A percentile compares a stretch with the other conserved stretches of the same genome.
Evolutionary conservation across 176 grass and related monocot species (phyloP).

Genomic region (Chloris gayana): DNA sequence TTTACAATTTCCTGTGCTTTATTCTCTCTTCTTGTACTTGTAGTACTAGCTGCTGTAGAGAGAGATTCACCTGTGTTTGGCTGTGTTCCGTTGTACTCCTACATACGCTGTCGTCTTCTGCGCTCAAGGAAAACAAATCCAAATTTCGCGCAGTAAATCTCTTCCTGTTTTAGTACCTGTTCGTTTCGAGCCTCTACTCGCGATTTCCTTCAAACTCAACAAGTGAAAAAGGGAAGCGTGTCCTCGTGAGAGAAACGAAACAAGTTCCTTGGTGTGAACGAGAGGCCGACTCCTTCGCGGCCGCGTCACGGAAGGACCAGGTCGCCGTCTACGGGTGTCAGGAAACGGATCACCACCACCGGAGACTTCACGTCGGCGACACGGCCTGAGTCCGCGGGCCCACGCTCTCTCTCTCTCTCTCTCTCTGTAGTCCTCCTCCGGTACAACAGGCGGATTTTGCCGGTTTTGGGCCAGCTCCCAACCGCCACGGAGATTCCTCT

Average conservation of each 20-base stretch:
- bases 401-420: no score
- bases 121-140: not conserved
- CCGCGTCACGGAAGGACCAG: no score
- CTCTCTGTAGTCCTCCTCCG: no score
- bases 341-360: not conserved
- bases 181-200: no score
- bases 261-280: no score
- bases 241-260: no score
- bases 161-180: not conserved
- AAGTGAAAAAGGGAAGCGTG: no score
- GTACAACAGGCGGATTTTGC: not conserved
- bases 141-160: not conserved
- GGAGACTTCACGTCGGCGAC: not conserved
- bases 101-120: constrained; percentile 9
- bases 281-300: no score
- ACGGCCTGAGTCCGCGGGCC: not conserved
- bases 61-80: not conserved
- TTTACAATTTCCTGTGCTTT: not conserved
- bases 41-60: not conserved
- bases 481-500: not conserved
- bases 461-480: not conserved
- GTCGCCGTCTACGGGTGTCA: not conserved
- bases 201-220: not conserved
- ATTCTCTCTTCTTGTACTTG: not conserved
- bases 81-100: not conserved